A percentile compares a stretch with the other conserved stretches of the same genome.
Evolutionary conservation across 768 basidiomycete genomes (phyloP).

Genomic region (Tylopilus subfusipes): DNA sequence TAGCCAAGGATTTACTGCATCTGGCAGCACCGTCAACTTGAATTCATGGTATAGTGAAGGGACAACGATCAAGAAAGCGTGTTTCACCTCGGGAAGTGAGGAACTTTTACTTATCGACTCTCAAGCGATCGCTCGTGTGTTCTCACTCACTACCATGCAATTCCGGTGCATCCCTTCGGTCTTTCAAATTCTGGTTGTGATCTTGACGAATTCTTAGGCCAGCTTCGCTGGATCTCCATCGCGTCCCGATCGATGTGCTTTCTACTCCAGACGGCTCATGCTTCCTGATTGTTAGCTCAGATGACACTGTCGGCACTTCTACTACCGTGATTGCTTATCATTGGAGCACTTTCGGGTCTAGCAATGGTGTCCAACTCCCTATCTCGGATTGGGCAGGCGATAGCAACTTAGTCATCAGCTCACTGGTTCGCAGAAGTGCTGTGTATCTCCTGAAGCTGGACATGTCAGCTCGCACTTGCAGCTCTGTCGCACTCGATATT

Average conservation of each 20-base stretch:
- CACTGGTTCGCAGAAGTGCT: constrained; percentile 39
- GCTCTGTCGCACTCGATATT: constrained; percentile 49
- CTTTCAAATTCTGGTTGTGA: background rate
- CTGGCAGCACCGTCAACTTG: constrained; percentile 43
- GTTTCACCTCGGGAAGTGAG: constrained; percentile 49
- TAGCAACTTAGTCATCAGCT: constrained; percentile 37
- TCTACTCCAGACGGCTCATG: constrained; percentile 57
- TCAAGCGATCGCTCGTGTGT: constrained; percentile 42
- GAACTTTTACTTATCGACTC: constrained; percentile 52
- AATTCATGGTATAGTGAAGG: constrained; percentile 43
- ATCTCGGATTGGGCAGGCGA: constrained; percentile 29
- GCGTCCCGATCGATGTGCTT: constrained; percentile 32
- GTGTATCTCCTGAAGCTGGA: constrained; percentile 48
- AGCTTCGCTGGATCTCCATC: constrained; percentile 40
- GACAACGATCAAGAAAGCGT: constrained; percentile 33
- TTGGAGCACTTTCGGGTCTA: constrained; percentile 56
- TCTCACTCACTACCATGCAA: constrained; percentile 51
- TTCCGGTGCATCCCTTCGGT: constrained; percentile 40
- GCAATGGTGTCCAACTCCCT: constrained; percentile 38
- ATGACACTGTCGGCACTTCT: constrained; percentile 19
- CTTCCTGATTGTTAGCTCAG: constrained; percentile 35
- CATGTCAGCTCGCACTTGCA: constrained; percentile 27
- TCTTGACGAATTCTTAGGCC: constrained; percentile 33
- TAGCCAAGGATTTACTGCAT: constrained; percentile 39
- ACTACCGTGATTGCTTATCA: constrained; percentile 42